Percentiles rank a stretch among this genome's conserved stretches.
Conservation (phyloP, 164 flowering plant genomes). For the Magnolia sinica region DNA sequence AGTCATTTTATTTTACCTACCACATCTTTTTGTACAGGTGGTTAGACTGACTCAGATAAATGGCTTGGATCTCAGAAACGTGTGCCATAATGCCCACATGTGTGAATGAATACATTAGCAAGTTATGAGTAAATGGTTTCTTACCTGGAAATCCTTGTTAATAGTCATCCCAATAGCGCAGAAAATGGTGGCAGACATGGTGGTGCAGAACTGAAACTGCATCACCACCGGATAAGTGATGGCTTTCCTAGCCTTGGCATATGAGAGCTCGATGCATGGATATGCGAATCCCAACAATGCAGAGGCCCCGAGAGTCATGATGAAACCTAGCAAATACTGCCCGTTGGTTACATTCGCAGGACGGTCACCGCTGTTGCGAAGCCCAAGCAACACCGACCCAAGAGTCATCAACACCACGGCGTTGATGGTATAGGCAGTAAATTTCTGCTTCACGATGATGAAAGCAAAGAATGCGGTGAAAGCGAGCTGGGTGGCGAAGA, state of each 20-base stretch:
- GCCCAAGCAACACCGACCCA: conserved; percentile 20
- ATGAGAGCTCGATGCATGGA: conserved; percentile 16
- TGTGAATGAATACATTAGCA: too few species aligned
- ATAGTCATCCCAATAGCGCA: conserved; percentile 25
- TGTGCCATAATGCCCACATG: too few species aligned
- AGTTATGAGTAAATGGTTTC: not conserved
- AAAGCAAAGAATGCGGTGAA: conserved; percentile 34
- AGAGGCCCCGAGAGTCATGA: conserved; percentile 16
- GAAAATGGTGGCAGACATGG: conserved; percentile 19
- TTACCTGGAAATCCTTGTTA: conserved; percentile 28
- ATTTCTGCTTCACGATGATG: conserved; percentile 25
- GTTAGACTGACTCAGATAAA: too few species aligned
- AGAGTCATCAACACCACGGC: conserved; percentile 29
- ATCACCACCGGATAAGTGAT: conserved; percentile 24
- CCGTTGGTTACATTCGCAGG: conserved; percentile 15
- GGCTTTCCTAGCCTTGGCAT: conserved; percentile 10
- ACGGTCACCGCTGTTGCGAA: conserved; percentile 20
- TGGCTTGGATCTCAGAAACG: too few species aligned
- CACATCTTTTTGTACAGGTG: too few species aligned
- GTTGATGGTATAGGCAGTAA: conserved; percentile 27
- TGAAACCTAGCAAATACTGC: conserved; percentile 26
- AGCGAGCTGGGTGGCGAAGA: conserved; percentile 26
- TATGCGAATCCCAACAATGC: conserved; percentile 18
- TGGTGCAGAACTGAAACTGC: conserved; percentile 20
- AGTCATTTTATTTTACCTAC: too few species aligned